Base-by-base conservation (phyloP, 2,329 filamentous ascomycete species). In the Arthrobotrys iridis region DNA sequence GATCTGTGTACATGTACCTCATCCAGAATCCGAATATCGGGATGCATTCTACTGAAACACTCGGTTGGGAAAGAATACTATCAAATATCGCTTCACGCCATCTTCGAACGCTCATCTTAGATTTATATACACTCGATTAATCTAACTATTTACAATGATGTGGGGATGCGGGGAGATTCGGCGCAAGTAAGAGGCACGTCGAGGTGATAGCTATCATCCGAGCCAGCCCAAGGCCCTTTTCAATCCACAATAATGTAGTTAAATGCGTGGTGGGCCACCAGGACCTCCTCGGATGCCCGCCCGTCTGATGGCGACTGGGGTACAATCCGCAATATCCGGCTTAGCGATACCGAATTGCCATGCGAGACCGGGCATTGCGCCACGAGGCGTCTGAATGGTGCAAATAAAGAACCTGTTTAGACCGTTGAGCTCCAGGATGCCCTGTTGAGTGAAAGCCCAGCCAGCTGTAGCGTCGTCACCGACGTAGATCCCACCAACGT, bases 331-430 rank as follows among this genome's bases (percentile, higher is more conserved):
- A 22, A 52, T 18, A 62, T 70, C 65, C 1, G 55, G 41, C 15
- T 28, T 52, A 33, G 26, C 30, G n/a, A 24, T 15, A 11, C 65
- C 65, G 22, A 55, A 70, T 20, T 62, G 45, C 65, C 65, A 70
- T 7, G 65, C 55, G 35, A 70, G 18, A 20, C 65, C 65, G 30
- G 45, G 5, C 15, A 45, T 45, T 11, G 65, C 55, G 18, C 65
- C 65, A 15, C 41, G 48, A 22, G 65, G 65, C 1, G 65, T 70
- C n/a, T 33, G 37, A n/a, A 55, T 22, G 0, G 65, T 70, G 55
- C 65, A 70, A 28, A 70, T 26, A 35, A 30, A 46, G 55, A 70
- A 70, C 18, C 65, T 43, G 24, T 55, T 70, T 7, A 70, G 18
- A 4, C 55, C 55, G 22, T 18, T 46, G 8, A 70, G 1, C 18